phyloP scores from a whole-genome alignment of 1,139 yeast species.

The Candida sojae region DNA sequence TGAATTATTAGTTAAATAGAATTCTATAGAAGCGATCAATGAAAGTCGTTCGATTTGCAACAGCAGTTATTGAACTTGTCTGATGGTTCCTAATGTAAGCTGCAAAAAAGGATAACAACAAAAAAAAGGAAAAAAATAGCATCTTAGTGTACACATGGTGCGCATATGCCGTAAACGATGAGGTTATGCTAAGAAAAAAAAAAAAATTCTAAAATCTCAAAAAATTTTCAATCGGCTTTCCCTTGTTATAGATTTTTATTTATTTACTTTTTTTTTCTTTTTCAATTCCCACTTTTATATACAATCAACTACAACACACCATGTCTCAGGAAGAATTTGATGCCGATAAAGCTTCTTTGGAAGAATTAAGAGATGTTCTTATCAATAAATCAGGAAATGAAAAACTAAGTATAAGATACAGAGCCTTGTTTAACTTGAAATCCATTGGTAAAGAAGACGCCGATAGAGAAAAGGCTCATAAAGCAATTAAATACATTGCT shows the following conservation, averaged over 20 bases:
- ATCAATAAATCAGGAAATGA: slow-evolving; percentile 64
- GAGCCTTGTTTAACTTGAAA: slow-evolving; percentile 91
- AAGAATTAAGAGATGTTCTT: slow-evolving; percentile 70
- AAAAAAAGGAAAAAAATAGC: neutral
- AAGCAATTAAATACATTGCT: slow-evolving; percentile 83
- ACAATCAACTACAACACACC: slow-evolving; percentile 13
- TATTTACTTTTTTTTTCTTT: neutral
- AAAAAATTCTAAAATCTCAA: neutral
- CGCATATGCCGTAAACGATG: neutral
- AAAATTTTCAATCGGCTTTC: neutral
- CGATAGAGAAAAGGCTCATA: slow-evolving; percentile 50
- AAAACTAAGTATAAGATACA: slow-evolving; percentile 80
- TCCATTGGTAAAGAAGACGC: slow-evolving; percentile 66
- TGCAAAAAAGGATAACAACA: slow-evolving; percentile 1
- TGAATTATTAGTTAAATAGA: slow-evolving; percentile 2
- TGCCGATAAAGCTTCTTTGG: slow-evolving; percentile 57
- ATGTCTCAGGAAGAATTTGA: slow-evolving; percentile 31
- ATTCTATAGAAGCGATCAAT: neutral
- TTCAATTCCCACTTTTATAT: neutral
- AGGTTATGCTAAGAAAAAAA: neutral
- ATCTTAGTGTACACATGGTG: neutral
- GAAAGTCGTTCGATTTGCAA: neutral
- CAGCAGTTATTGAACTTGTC: neutral
- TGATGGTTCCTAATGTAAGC: neutral
- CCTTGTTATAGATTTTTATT: neutral